These are phyloP conservation scores for Xylaria longipes DNA, from an alignment of 495 filamentous ascomycete species.

Conservation along the genomic window DNA sequence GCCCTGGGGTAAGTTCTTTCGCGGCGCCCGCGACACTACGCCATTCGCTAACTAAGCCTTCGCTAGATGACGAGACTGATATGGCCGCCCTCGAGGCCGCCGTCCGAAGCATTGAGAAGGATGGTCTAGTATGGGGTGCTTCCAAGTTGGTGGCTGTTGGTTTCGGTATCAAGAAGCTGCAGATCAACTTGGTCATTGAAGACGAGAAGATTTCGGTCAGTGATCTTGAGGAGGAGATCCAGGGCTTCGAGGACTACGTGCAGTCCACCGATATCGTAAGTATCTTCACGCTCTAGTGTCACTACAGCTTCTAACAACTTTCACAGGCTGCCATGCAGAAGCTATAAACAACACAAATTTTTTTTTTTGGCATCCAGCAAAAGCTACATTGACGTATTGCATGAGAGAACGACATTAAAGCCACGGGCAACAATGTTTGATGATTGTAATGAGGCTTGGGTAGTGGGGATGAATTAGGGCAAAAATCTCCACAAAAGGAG, in stretches of 20 bases:
- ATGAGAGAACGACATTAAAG: conserved; percentile 38
- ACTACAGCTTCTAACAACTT: conserved; percentile 17
- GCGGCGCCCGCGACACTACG: neutral
- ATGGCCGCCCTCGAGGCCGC: conserved; percentile 80
- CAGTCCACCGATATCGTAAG: conserved; percentile 91
- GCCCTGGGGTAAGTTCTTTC: conserved; percentile 85
- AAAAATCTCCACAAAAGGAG: conserved; percentile 29
- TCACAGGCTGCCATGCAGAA: conserved; percentile 83
- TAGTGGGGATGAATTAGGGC: conserved; percentile 31
- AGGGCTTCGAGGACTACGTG: conserved; percentile 89
- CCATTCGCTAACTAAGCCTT: conserved; percentile 32
- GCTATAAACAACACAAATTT: conserved; percentile 65
- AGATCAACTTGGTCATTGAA: conserved; percentile 97
- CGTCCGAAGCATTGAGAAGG: conserved; percentile 86
- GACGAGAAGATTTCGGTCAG: conserved; percentile 92
- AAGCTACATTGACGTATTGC: conserved; percentile 27
- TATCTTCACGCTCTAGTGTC: conserved; percentile 17
- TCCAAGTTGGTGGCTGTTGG: conserved; percentile 87
- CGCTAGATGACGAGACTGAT: conserved; percentile 86
- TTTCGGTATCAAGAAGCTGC: conserved; percentile 99
- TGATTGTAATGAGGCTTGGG: conserved; percentile 37
- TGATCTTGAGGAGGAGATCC: conserved; percentile 84
- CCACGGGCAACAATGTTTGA: conserved; percentile 31
- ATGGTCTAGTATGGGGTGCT: conserved; percentile 95
- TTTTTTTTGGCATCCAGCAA: neutral